Base-by-base conservation (phyloP, 2,329 filamentous ascomycete genomes). In the Nigrospora sphaerica region DNA sequence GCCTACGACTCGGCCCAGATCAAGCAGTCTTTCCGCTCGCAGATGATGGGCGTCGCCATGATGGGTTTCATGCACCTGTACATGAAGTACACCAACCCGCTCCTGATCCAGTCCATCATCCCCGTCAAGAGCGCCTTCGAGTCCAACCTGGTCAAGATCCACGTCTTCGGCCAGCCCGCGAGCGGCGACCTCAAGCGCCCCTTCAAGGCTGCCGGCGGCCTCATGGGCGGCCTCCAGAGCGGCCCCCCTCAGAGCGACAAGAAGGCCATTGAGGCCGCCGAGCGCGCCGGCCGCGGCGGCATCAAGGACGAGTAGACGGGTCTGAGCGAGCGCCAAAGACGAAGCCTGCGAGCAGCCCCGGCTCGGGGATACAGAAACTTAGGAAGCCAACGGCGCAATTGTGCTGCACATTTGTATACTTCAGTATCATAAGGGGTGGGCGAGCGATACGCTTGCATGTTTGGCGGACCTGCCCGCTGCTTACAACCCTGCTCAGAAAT, bases 61-160 rank as follows among this genome's bases (percentile, higher is more conserved):
- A 97, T 98, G 92, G 83, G 71, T 52, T 88, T 96, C 63, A 97
- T 98, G 92, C 93, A 98, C 75, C 57, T 98, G 52, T 98, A 97
- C 83, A 87, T 98, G 79, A 91, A 96, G 70, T 98, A 97, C 85
- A 97, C 91, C 74, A 98, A 97, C 83, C 93, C 93, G 37, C 87
- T 98, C 44, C 77, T 96, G 62, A 95, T 98, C 74, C 93, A 98
- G 81, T 95, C 87, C 68, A 95, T 98, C 74, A 93, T 98, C 64
- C 93, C 93, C 32, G 77, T 97, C 70, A 98, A 98, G 85, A 80
- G 86, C 65, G 92, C 90, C 39, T 80, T 98, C 69, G 93, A 98
- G 78, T 80, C 85, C 73, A 97, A 96, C 78, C 76, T 96, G 60
- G 81, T 93, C 77, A 96, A 97, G 81, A 92, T 98, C 63, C 87